Evolutionary conservation across 768 basidiomycete species (phyloP).

Genomic region (Multifurca ochricompacta): DNA sequence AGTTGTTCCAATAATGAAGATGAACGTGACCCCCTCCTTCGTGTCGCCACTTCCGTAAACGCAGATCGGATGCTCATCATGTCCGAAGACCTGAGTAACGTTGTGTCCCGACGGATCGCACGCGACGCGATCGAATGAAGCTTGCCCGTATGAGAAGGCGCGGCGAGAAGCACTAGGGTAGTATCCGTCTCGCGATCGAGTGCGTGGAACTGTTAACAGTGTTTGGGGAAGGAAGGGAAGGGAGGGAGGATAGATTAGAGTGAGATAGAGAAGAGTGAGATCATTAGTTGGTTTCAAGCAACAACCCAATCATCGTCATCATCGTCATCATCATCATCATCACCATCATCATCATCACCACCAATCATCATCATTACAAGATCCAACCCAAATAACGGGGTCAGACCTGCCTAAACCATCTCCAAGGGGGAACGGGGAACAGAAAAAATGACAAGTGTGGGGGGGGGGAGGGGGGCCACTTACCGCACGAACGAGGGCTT

Average conservation of each 20-base stretch:
- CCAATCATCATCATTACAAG: too few relatives aligned
- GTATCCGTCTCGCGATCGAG: slow-evolving; percentile 77
- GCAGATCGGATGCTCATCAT: slow-evolving; percentile 46
- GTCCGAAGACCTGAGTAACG: slow-evolving; percentile 38
- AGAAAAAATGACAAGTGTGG: too few relatives aligned
- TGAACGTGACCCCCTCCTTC: slow-evolving; percentile 42
- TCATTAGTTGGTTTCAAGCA: too few relatives aligned
- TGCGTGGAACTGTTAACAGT: slow-evolving; percentile 75
- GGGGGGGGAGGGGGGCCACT: slow-evolving; percentile 21
- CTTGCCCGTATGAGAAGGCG: slow-evolving; percentile 66
- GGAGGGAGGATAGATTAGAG: too few relatives aligned
- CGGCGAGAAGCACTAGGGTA: slow-evolving; percentile 65
- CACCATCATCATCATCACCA: too few relatives aligned
- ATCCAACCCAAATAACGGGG: slow-evolving; percentile 24
- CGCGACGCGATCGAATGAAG: slow-evolving; percentile 59
- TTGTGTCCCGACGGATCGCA: slow-evolving; percentile 52
- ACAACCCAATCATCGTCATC: too few relatives aligned
- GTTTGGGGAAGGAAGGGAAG: too few relatives aligned
- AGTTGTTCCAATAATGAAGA: slow-evolving; percentile 43
- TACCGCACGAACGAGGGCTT: slow-evolving; percentile 64
- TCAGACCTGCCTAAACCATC: slow-evolving; percentile 29
- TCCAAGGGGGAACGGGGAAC: too few relatives aligned
- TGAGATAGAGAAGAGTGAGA: too few relatives aligned
- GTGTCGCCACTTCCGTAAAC: slow-evolving; percentile 53
- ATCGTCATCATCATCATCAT: too few relatives aligned